Evolutionary conservation across 495 filamentous ascomycete species (phyloP).

Genomic region (Penicilliopsis zonata): DNA sequence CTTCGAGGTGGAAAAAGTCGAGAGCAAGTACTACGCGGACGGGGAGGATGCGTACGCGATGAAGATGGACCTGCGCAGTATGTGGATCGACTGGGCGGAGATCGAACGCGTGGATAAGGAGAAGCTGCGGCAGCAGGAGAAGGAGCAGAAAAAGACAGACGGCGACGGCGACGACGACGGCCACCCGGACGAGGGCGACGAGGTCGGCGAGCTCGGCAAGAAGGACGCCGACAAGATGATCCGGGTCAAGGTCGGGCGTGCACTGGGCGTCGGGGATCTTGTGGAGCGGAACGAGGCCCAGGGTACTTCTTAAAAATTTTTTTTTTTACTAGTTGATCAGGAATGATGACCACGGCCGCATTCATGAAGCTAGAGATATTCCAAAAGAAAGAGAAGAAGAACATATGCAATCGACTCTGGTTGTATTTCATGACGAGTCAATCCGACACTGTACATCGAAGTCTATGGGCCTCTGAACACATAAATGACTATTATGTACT

Average conservation of each 20-base stretch:
- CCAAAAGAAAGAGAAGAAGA: too few species aligned
- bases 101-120: constrained; percentile 29
- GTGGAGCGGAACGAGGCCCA: constrained; percentile 62
- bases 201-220: constrained; percentile 39
- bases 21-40: constrained; percentile 94
- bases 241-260: constrained; percentile 70
- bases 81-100: constrained; percentile 38
- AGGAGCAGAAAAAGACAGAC: constrained; percentile 13
- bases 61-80: constrained; percentile 65
- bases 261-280: constrained; percentile 71
- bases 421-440: not conserved
- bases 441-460: not conserved
- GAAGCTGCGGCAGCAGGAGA: constrained; percentile 26
- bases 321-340: too few species aligned
- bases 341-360: too few species aligned
- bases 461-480: too few species aligned
- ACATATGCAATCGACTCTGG: not conserved
- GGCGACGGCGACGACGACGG: constrained; percentile 19
- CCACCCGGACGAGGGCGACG: constrained; percentile 41
- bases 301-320: too few species aligned
- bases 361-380: too few species aligned
- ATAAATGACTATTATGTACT: too few species aligned
- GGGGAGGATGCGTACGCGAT: constrained; percentile 94
- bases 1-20: constrained; percentile 82
- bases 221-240: constrained; percentile 34